Percentiles rank a stretch among this genome's conserved stretches.
Conservation (phyloP, 768 basidiomycete genomes). For the Leccinum boreale region DNA sequence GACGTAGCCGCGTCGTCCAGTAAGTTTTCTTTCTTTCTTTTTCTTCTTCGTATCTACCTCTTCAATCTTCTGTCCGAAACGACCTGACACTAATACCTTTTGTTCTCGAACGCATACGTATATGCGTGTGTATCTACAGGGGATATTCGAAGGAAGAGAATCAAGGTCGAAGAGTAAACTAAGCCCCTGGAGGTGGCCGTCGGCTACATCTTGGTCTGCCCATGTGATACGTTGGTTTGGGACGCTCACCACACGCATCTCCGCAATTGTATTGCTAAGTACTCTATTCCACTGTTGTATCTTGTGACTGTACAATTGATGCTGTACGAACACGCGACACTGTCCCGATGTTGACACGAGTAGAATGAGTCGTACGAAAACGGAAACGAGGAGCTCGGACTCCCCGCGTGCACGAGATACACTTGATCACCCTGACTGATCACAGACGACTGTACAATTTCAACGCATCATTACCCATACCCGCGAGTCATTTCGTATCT, state of each 20-base stretch:
- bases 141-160: constrained; percentile 6
- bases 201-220: not conserved
- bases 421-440: too few species aligned
- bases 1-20: not conserved
- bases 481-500: too few species aligned
- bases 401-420: too few species aligned
- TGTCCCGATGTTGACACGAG: too few species aligned
- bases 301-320: too few species aligned
- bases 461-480: too few species aligned
- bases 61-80: not conserved
- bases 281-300: not conserved
- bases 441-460: too few species aligned
- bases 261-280: too few species aligned
- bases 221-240: too few species aligned
- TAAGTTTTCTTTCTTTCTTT: not conserved
- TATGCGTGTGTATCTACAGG: not conserved
- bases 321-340: not conserved
- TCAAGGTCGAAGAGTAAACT: constrained; percentile 16
- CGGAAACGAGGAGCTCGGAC: too few species aligned
- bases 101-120: not conserved
- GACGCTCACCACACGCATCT: too few species aligned
- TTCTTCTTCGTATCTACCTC: not conserved
- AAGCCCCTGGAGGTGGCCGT: not conserved
- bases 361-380: too few species aligned
- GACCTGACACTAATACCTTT: not conserved